Base-by-base conservation (phyloP, 2,329 filamentous ascomycete species). In the Trichophyton verrucosum region DNA sequence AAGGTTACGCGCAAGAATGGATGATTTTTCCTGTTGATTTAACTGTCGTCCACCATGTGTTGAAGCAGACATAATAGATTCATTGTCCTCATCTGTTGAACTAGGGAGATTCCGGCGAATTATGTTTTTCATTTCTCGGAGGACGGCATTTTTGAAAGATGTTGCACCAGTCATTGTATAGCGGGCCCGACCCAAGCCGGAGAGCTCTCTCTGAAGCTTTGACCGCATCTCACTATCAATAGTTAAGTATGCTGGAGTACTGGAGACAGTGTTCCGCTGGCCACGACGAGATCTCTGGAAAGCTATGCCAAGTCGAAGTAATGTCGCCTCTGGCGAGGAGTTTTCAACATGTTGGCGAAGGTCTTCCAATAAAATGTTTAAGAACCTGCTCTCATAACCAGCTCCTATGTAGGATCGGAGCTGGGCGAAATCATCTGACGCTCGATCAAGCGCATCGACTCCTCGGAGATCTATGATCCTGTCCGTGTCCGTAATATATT, bases 81-180 rank as follows among this genome's bases (percentile, higher is more conserved):
- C 89, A 63, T 87, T 89, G 70, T 99, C 94, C 66, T 97, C 92
- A 63, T 99, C 94, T 67, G 85, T 94, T 9, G 92, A 95, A 69
- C 91, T 96, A 0, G 94, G 94, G 44, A 99, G 79, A 24, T 92
- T 88, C 61, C 85, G 84, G 60, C 91, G 83, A 57, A 99, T 92
- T 57, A 97, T 78, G 38, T 83, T 85, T 67, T 92, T 88, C 71
- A 97, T 86, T 73, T 99, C 94, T 57, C 88, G 86, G 64, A 95
- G 77, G 11, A 95, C 84, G 0, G 88, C 82, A 46, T 95, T 91
- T 65, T 92, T 84, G 72, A 94, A 97, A 6, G 86, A 84, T 44
- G 86, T 82, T n/a, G 91, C 88, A 20, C 94, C 94, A 40, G 86
- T 83, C 3, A 85, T 85, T 1, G 92, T 87, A 68, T 94, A 86